These are phyloP conservation scores for Colletotrichum shisoi DNA, from an alignment of 2,329 filamentous ascomycete species.

Conservation along the genomic window DNA sequence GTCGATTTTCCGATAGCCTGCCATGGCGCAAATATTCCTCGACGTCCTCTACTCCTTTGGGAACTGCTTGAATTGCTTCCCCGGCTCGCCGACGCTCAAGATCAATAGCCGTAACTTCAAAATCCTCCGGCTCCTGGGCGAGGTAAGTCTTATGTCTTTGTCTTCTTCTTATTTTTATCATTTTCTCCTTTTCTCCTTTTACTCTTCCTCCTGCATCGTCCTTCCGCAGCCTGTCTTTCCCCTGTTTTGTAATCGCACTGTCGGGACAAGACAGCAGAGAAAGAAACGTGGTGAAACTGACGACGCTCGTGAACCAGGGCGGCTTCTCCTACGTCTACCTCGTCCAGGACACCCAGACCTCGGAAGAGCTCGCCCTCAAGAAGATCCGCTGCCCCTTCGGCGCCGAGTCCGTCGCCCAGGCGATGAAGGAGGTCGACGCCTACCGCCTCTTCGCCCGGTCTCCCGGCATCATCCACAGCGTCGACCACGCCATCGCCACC, in stretches of 20 bases:
- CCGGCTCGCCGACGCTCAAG: slow-evolving; percentile 89
- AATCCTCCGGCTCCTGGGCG: slow-evolving; percentile 89
- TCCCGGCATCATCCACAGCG: slow-evolving; percentile 83
- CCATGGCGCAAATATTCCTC: slow-evolving; percentile 83
- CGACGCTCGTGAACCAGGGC: slow-evolving; percentile 63
- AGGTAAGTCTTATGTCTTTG: slow-evolving; percentile 63
- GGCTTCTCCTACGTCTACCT: slow-evolving; percentile 99
- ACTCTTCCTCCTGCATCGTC: too few relatives aligned
- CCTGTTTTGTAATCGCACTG: too few relatives aligned
- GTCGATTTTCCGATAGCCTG: slow-evolving; percentile 16
- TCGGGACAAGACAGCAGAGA: not conserved
- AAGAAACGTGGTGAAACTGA: not conserved
- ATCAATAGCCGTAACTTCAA: slow-evolving; percentile 97
- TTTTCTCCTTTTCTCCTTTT: too few relatives aligned
- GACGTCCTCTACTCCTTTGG: slow-evolving; percentile 91
- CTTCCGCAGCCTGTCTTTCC: too few relatives aligned
- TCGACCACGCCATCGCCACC: slow-evolving; percentile 82
- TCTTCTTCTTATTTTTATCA: not conserved
- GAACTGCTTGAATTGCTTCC: slow-evolving; percentile 96
- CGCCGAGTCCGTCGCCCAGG: slow-evolving; percentile 91
- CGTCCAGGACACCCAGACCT: slow-evolving; percentile 86
- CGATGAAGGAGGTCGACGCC: slow-evolving; percentile 96
- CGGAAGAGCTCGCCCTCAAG: slow-evolving; percentile 91
- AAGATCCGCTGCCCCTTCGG: slow-evolving; percentile 99
- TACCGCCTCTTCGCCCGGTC: slow-evolving; percentile 88